Conservation (phyloP, 2,329 filamentous ascomycete genomes). For the Talaromyces sp. region DNA sequence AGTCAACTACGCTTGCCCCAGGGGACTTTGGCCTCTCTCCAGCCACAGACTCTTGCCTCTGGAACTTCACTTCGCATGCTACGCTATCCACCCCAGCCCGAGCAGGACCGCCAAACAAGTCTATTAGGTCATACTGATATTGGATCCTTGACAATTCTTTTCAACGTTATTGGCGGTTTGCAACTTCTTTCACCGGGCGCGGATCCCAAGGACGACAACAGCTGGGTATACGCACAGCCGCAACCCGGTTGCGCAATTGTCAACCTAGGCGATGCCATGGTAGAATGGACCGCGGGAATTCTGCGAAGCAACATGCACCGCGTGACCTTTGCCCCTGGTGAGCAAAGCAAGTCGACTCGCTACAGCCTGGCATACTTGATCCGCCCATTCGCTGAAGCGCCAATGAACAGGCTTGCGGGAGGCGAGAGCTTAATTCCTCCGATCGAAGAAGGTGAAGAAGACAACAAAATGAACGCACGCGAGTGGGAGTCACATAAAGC, state of each 20-base stretch:
- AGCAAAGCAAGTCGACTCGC: neutral
- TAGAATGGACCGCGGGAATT: constrained; percentile 6
- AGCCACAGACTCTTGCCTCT: neutral
- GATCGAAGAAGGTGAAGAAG: constrained; percentile 3
- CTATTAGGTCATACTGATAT: constrained; percentile 5
- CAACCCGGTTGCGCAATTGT: constrained; percentile 4
- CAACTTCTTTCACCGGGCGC: constrained; percentile 1
- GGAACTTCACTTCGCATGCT: constrained; percentile 2
- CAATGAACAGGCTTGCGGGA: constrained; percentile 4
- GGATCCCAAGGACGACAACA: constrained; percentile 1
- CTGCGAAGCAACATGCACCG: constrained; percentile 8
- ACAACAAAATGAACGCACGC: constrained; percentile 1
- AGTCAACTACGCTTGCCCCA: neutral
- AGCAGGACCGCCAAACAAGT: constrained; percentile 1
- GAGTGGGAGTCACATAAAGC: constrained; percentile 8
- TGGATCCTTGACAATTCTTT: constrained; percentile 5
- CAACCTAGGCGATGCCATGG: constrained; percentile 10
- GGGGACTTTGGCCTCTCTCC: neutral
- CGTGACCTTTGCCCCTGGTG: constrained; percentile 2
- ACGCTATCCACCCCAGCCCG: constrained; percentile 1
- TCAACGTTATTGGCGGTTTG: constrained; percentile 4
- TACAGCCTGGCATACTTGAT: constrained; percentile 8
- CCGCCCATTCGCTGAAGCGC: neutral
- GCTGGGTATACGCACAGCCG: constrained; percentile 2
- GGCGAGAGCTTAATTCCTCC: constrained; percentile 3